A percentile compares a stretch with the other conserved stretches of the same genome.
These are phyloP conservation scores for Penicillium steckii DNA, from an alignment of 495 filamentous ascomycete genomes.

Conservation along the genomic window DNA sequence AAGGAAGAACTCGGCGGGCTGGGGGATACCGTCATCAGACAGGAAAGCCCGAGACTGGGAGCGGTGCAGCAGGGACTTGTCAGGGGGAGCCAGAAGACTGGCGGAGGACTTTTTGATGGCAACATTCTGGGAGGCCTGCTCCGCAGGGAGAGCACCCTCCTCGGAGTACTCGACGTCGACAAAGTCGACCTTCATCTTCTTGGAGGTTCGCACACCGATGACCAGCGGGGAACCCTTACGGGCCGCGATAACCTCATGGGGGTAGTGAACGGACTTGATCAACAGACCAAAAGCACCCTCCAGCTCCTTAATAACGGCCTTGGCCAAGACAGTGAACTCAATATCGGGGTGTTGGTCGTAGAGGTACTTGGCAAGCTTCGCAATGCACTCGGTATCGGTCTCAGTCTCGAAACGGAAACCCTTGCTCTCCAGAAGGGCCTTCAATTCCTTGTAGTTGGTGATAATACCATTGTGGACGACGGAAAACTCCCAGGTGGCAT, in stretches of 20 bases:
- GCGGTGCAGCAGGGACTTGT: constrained; percentile 96
- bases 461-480: constrained; percentile 99
- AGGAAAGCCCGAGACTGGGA: constrained; percentile 98
- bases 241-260: constrained; percentile 95
- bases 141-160: constrained; percentile 82
- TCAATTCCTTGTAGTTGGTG: constrained; percentile 99
- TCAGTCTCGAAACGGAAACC: constrained; percentile 98
- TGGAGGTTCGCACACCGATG: constrained; percentile 89
- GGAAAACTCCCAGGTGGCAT: constrained; percentile 90
- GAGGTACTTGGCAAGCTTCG: constrained; percentile 97
- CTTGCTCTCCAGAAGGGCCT: constrained; percentile 87
- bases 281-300: constrained; percentile 96
- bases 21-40: constrained; percentile 93
- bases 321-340: constrained; percentile 92
- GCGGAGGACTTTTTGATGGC: constrained; percentile 88
- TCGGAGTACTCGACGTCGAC: constrained; percentile 97
- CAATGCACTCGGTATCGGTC: constrained; percentile 98
- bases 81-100: constrained; percentile 79
- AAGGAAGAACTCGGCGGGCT: constrained; percentile 98
- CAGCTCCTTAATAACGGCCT: constrained; percentile 96
- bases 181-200: constrained; percentile 99
- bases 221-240: constrained; percentile 97
- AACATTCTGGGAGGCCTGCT: constrained; percentile 93
- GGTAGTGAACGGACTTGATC: constrained; percentile 97
- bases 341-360: constrained; percentile 94